Conservation (phyloP, 129 eudicot species). For the Helianthus annuus region DNA sequence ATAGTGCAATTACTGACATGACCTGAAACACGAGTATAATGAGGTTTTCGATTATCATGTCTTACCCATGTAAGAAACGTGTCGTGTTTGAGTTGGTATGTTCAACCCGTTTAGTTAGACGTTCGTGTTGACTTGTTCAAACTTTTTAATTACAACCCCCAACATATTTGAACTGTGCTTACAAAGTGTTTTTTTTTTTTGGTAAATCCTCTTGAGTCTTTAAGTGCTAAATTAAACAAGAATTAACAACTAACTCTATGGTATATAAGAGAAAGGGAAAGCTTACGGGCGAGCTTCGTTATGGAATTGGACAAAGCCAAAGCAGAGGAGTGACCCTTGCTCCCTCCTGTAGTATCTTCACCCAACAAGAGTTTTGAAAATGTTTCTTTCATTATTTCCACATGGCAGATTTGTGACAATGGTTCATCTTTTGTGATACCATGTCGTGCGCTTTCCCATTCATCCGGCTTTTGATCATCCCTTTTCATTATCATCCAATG, state of each 20-base stretch:
- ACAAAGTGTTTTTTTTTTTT: no score
- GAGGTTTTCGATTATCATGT: no score
- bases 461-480: slow-evolving; percentile 54
- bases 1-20: no score
- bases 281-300: slow-evolving; percentile 75
- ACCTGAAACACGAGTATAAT: no score
- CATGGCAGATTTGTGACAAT: slow-evolving; percentile 31
- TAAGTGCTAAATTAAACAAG: no score
- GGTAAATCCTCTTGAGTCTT: no score
- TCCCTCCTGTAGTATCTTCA: slow-evolving; percentile 86
- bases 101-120: no score
- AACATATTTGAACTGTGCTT: no score
- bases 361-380: slow-evolving; percentile 89
- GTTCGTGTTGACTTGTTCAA: no score
- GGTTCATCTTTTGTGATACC: slow-evolving; percentile 41
- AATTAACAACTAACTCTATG: background rate
- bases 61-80: no score
- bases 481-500: slow-evolving; percentile 55
- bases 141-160: no score
- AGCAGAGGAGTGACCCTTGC: slow-evolving; percentile 69
- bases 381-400: slow-evolving; percentile 72
- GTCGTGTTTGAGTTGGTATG: no score
- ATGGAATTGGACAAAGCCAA: slow-evolving; percentile 84
- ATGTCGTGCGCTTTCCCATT: slow-evolving; percentile 51
- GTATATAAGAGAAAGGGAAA: background rate